Conservation (phyloP, 305 asterid genomes). For the Stenogyne calaminthoides region DNA sequence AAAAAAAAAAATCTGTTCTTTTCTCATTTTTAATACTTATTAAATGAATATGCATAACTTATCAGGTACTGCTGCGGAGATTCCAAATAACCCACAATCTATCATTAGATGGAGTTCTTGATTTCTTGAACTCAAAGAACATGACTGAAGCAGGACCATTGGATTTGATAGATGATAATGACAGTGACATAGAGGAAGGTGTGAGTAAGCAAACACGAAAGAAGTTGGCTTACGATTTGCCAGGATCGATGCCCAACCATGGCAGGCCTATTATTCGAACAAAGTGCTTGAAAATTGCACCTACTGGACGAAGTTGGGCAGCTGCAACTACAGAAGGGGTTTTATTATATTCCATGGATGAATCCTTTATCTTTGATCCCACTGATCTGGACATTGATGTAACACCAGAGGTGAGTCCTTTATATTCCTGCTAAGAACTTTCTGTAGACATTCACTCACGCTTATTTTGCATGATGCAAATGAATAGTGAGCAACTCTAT, state of each 20-base stretch:
- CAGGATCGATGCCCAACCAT: constrained; percentile 89
- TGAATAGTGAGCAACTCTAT: background rate
- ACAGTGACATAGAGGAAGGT: constrained; percentile 92
- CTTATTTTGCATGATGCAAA: constrained; percentile 8
- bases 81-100: constrained; percentile 85
- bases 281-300: constrained; percentile 89
- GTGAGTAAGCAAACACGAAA: constrained; percentile 71
- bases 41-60: constrained; percentile 20
- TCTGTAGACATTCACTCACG: background rate
- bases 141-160: constrained; percentile 97
- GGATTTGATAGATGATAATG: constrained; percentile 82
- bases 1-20: constrained; percentile 2
- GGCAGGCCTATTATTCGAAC: constrained; percentile 88
- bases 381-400: constrained; percentile 98
- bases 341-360: constrained; percentile 88
- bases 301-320: constrained; percentile 97
- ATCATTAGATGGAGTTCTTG: constrained; percentile 93
- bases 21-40: constrained; percentile 7
- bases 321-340: constrained; percentile 99
- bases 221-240: constrained; percentile 74
- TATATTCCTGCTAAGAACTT: constrained; percentile 13
- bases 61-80: constrained; percentile 85
- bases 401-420: constrained; percentile 83
- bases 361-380: constrained; percentile 91
- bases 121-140: constrained; percentile 88